Evolutionary conservation across 768 basidiomycete species (phyloP), one percentile per base, ranked within the genome.

Genomic region (Grammothele lineata): DNA sequence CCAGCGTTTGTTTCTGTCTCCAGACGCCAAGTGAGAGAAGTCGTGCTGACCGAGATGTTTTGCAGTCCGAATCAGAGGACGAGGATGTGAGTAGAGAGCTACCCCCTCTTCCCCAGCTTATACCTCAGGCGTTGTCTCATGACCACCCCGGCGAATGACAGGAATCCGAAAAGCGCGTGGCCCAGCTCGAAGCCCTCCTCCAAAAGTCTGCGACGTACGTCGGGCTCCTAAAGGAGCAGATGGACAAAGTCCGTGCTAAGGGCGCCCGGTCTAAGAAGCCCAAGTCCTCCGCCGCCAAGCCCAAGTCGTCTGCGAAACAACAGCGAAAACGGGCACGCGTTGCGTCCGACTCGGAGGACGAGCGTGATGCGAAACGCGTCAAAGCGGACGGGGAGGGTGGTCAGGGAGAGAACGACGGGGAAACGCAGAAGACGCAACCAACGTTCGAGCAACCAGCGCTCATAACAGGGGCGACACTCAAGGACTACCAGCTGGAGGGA

Each of bases 401-500:
- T 9, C 36, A 6, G 11, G 15, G 24, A 24, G 40, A 35, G 17
- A 19, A 27, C 2, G 37, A 32, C 35, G 41, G n/a, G 22, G 47
- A 34, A 1, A 40, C 19, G 12, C 24, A 40, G 11, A 48, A 21
- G 14, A 37, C 32, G 32, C 17, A 40, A 21, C 12, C 23, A 40
- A 30, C 54, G 22, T 85, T 88, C 55, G 66, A 78, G 40, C 95
- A 97, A 61, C 88, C 92, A 0, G 65, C 73, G 2, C 66, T 92
- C 15, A 71, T 99, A 33, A 92, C 92, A 0, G 95, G 95, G 4
- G 92, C 83, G 0, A 87, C 70, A 47, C 66, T 98, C 51, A 92
- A 92, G 60, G 77, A 85, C 26, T 97, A 96, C 62, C 95, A 99
- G 62, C 76, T 97, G 2, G 89, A 93, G 41, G 95, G 95, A 0